Evolutionary conservation across 2,329 filamentous ascomycete genomes (phyloP).

Genomic region (Hymenotorrendiella dingleyae): DNA sequence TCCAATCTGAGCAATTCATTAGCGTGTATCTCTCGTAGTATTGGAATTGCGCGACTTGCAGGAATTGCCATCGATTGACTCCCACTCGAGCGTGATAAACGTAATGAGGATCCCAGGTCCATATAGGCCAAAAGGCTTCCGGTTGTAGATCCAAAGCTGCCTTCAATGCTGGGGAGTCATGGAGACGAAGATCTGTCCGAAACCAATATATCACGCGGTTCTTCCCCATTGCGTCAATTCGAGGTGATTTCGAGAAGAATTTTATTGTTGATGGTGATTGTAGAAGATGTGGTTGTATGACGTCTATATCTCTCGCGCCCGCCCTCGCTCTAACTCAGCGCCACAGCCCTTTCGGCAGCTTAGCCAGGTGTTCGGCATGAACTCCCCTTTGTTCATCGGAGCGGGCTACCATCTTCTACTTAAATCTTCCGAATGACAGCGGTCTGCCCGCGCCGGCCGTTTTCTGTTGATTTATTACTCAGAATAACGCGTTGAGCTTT

Average conservation of each 20-base stretch:
- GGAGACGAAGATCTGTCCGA: slow-evolving; percentile 69
- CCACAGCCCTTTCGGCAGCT: background rate
- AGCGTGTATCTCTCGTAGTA: background rate
- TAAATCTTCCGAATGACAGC: no score
- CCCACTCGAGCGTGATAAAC: slow-evolving; percentile 67
- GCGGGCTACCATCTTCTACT: no score
- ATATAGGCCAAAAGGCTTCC: slow-evolving; percentile 65
- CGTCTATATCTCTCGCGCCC: background rate
- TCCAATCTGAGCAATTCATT: slow-evolving; percentile 46
- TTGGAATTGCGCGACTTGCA: no score
- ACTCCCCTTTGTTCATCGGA: no score
- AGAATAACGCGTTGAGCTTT: no score
- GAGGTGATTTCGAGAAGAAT: background rate
- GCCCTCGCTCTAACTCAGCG: background rate
- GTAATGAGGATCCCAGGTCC: slow-evolving; percentile 78
- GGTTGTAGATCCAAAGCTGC: slow-evolving; percentile 67
- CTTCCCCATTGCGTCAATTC: slow-evolving; percentile 10
- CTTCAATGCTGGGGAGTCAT: slow-evolving; percentile 69
- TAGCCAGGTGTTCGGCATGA: background rate
- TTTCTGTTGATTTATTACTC: no score
- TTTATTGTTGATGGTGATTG: background rate
- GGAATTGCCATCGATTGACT: slow-evolving; percentile 68
- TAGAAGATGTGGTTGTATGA: background rate
- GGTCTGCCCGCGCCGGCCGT: no score
- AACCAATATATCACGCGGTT: slow-evolving; percentile 69